phyloP scores from a whole-genome alignment of 257 asterid genomes.

The Echites panduratus region DNA sequence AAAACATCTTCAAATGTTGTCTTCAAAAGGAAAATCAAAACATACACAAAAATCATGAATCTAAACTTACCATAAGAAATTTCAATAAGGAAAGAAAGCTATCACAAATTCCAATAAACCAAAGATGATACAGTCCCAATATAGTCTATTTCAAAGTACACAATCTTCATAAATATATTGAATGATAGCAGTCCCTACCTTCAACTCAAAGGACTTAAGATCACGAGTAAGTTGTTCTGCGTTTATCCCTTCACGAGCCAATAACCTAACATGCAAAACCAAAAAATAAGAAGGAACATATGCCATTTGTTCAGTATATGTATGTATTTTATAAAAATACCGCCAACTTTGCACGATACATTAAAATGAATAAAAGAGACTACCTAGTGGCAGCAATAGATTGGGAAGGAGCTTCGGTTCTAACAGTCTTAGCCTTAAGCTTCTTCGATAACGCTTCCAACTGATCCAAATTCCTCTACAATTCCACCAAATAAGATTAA shows the following conservation, averaged over 20 bases:
- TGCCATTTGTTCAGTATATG: background rate
- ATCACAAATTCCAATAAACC: background rate
- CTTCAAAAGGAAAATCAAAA: constrained; percentile 34
- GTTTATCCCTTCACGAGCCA: constrained; percentile 93
- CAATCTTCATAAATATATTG: background rate
- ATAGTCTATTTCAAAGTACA: background rate
- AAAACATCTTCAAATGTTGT: constrained; percentile 95
- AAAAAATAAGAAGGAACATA: constrained; percentile 2
- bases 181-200: constrained; percentile 34
- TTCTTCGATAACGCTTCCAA: constrained; percentile 92
- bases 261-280: constrained; percentile 37
- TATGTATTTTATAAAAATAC: background rate
- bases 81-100: background rate
- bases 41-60: constrained; percentile 1
- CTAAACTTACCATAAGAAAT: background rate
- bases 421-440: constrained; percentile 75
- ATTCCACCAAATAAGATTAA: constrained; percentile 4
- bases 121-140: background rate
- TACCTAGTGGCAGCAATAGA: constrained; percentile 96
- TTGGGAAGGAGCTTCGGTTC: constrained; percentile 94
- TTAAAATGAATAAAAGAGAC: background rate
- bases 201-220: constrained; percentile 92
- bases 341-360: background rate
- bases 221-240: constrained; percentile 99
- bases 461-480: constrained; percentile 93